Evolutionary conservation across 768 basidiomycete genomes (phyloP).

Genomic region (Xerocomellus chrysenteron): DNA sequence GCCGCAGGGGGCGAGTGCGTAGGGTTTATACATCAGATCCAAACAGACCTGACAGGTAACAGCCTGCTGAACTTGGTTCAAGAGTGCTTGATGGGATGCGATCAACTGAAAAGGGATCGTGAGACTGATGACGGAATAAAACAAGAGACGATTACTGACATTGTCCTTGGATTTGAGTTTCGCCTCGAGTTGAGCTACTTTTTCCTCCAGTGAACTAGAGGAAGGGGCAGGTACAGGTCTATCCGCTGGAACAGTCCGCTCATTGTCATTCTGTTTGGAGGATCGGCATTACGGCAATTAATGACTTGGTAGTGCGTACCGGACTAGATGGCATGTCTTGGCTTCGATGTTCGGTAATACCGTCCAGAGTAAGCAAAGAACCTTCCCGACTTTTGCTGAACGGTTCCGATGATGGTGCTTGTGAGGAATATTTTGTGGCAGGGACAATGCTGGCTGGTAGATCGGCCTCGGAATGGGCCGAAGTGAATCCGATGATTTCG

Average conservation of each 20-base stretch:
- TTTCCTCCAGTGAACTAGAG: constrained; percentile 12
- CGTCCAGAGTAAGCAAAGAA: background rate
- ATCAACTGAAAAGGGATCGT: constrained; percentile 40
- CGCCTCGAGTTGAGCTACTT: constrained; percentile 42
- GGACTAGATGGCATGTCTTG: constrained; percentile 9
- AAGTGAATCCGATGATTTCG: constrained; percentile 29
- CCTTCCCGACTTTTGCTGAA: background rate
- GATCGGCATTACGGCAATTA: constrained; percentile 3
- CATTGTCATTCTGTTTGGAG: constrained; percentile 9
- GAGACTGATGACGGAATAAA: background rate
- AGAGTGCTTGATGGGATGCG: constrained; percentile 49
- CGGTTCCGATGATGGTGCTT: background rate
- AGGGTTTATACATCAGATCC: constrained; percentile 71
- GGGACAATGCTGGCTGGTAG: background rate
- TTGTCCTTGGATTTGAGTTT: constrained; percentile 42
- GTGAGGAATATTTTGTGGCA: background rate
- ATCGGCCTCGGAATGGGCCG: constrained; percentile 15
- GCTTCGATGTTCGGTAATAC: background rate
- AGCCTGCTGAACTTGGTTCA: constrained; percentile 58
- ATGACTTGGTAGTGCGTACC: constrained; percentile 10
- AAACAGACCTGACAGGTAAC: constrained; percentile 79
- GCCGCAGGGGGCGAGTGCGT: constrained; percentile 72
- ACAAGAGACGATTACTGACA: constrained; percentile 29
- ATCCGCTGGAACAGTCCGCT: background rate
- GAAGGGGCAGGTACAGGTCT: background rate